A percentile compares a stretch with the other conserved stretches of the same genome.
phyloP scores from a whole-genome alignment of 2,329 filamentous ascomycete species.

The Thelonectria rubi region DNA sequence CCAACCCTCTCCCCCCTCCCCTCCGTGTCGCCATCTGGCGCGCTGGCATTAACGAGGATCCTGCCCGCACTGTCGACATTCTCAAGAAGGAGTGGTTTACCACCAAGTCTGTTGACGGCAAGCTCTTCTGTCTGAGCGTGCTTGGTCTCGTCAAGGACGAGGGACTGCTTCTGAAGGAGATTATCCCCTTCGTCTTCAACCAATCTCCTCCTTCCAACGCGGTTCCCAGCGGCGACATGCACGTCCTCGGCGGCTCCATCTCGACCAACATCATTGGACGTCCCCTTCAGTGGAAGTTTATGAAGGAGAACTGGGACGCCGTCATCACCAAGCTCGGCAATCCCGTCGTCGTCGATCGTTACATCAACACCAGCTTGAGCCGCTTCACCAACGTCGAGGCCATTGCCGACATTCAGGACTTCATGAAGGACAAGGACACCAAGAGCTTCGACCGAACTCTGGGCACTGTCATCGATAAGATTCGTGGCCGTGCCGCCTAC shows the following conservation, averaged over 20 bases:
- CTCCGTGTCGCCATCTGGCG: conserved; percentile 84
- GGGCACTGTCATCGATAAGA: conserved; percentile 85
- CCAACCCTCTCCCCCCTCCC: conserved; percentile 78
- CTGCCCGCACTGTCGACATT: conserved; percentile 73
- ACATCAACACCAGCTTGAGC: conserved; percentile 79
- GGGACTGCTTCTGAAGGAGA: conserved; percentile 72
- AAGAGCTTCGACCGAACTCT: conserved; percentile 87
- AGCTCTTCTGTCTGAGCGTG: conserved; percentile 81
- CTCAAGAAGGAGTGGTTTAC: conserved; percentile 86
- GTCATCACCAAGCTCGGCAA: conserved; percentile 80
- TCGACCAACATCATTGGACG: conserved; percentile 78
- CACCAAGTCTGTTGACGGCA: conserved; percentile 88
- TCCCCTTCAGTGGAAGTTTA: conserved; percentile 82
- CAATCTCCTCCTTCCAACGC: conserved; percentile 64
- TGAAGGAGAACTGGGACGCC: conserved; percentile 83
- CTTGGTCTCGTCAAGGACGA: conserved; percentile 77
- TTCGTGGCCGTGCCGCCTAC: conserved; percentile 85
- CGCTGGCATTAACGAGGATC: conserved; percentile 75
- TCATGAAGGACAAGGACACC: conserved; percentile 89
- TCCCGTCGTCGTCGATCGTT: conserved; percentile 88
- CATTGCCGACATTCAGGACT: conserved; percentile 79
- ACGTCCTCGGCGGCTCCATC: conserved; percentile 79
- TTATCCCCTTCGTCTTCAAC: conserved; percentile 82
- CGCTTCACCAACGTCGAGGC: conserved; percentile 78
- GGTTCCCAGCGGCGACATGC: conserved; percentile 88